phyloP scores from a whole-genome alignment of 2,329 filamentous ascomycete genomes.

The Xylariaceae sp. region DNA sequence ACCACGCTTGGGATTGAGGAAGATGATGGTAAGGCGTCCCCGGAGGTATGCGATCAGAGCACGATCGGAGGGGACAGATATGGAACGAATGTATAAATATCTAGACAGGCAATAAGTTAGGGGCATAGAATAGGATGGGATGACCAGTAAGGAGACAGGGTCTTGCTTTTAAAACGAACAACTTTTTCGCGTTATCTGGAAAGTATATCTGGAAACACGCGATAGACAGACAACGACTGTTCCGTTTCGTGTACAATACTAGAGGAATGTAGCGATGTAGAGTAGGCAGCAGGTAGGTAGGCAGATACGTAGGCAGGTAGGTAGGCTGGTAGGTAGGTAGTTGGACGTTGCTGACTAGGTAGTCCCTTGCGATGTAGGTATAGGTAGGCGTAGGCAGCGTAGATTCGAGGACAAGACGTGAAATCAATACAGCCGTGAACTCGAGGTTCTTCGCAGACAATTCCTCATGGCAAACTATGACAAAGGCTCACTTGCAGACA shows the following conservation, averaged over 20 bases:
- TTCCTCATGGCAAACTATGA: not conserved
- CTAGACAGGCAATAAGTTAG: not conserved
- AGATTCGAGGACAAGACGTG: not conserved
- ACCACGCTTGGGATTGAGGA: conserved; percentile 1
- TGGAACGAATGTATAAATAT: not conserved
- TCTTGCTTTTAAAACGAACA: no score
- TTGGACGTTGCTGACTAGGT: no score
- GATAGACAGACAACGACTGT: not conserved
- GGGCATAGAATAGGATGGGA: not conserved
- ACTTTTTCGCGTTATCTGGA: no score
- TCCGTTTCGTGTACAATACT: no score
- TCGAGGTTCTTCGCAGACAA: not conserved
- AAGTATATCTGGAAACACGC: no score
- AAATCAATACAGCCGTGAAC: not conserved
- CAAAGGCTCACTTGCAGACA: not conserved
- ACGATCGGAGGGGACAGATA: conserved; percentile 9
- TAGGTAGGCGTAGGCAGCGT: no score
- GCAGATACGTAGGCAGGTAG: no score
- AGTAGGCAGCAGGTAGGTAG: no score
- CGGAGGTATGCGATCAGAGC: conserved; percentile 2
- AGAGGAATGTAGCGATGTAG: no score
- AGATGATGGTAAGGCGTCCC: conserved; percentile 4
- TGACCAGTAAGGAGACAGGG: not conserved
- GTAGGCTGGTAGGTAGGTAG: no score
- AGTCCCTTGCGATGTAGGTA: no score